Percentiles rank a stretch among this genome's conserved stretches.
phyloP scores from a whole-genome alignment of 306 rosid species.

The Adenanthera pavonina region DNA sequence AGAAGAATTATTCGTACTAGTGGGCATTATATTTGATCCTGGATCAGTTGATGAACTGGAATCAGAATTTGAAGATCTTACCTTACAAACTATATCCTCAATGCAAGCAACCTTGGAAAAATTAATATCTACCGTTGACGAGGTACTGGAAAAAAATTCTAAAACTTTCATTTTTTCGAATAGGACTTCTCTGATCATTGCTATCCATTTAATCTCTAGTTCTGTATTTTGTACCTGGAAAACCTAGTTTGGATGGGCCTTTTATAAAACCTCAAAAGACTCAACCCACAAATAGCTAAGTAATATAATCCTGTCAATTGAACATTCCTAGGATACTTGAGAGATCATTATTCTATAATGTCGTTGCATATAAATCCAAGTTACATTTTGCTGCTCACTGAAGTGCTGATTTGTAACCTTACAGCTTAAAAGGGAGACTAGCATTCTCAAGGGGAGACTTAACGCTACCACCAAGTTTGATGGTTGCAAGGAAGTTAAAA shows the following conservation, averaged over 20 bases:
- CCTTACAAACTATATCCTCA: conserved; percentile 55
- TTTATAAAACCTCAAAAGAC: not conserved
- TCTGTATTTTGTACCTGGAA: too few species aligned
- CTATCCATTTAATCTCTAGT: not conserved
- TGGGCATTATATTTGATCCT: conserved; percentile 68
- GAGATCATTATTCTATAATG: not conserved
- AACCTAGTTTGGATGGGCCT: not conserved
- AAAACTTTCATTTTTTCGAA: not conserved
- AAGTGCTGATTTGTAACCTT: conserved; percentile 9
- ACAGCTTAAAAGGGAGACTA: conserved; percentile 72
- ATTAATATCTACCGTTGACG: conserved; percentile 44
- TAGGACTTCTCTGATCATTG: not conserved
- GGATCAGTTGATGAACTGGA: conserved; percentile 60
- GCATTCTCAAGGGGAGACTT: conserved; percentile 59
- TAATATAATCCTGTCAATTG: not conserved
- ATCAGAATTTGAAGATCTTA: conserved; percentile 57
- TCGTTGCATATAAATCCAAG: too few species aligned
- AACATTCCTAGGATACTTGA: not conserved
- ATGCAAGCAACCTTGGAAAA: conserved; percentile 63
- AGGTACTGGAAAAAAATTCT: conserved; percentile 50
- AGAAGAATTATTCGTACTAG: conserved; percentile 67
- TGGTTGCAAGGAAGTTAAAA: conserved; percentile 35
- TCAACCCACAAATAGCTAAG: not conserved
- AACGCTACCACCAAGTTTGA: conserved; percentile 40
- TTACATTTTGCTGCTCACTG: not conserved